Conservation (phyloP, 305 asterid species). For the Stenogyne calaminthoides region DNA sequence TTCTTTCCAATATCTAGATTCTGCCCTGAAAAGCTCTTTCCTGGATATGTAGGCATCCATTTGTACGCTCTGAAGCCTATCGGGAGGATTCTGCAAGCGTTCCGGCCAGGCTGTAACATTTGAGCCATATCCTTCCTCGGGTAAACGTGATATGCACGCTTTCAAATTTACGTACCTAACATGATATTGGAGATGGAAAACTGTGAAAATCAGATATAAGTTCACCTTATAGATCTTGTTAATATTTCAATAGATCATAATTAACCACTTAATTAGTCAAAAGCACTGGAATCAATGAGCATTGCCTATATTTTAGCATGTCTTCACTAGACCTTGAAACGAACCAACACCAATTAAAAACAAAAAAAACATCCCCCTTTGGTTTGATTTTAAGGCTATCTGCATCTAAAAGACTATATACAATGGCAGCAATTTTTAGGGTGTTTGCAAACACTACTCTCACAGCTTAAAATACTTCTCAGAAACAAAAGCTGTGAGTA, state of each 20-base stretch:
- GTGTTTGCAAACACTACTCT: too few relatives aligned
- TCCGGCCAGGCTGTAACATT: conserved; percentile 78
- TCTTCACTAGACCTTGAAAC: neutral
- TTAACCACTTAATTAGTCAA: neutral
- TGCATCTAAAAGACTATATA: neutral
- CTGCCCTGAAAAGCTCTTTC: conserved; percentile 75
- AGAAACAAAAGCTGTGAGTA: too few relatives aligned
- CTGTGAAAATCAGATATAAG: conserved; percentile 22
- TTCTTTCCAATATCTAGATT: conserved; percentile 76
- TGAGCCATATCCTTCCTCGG: conserved; percentile 72
- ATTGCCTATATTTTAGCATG: neutral
- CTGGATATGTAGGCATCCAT: conserved; percentile 69
- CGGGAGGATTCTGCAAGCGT: conserved; percentile 81
- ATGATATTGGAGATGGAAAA: conserved; percentile 22
- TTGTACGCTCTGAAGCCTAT: conserved; percentile 80
- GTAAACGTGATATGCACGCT: conserved; percentile 74
- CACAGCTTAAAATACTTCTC: too few relatives aligned
- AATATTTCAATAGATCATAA: neutral
- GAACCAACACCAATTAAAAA: neutral
- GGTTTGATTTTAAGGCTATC: conserved; percentile 1
- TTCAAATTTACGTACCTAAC: conserved; percentile 79
- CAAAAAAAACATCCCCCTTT: neutral
- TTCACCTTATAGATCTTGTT: neutral
- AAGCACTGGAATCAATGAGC: conserved; percentile 4
- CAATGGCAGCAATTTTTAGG: neutral